Conservation (phyloP, 495 filamentous ascomycete species). For the Neurospora tetraspora region DNA sequence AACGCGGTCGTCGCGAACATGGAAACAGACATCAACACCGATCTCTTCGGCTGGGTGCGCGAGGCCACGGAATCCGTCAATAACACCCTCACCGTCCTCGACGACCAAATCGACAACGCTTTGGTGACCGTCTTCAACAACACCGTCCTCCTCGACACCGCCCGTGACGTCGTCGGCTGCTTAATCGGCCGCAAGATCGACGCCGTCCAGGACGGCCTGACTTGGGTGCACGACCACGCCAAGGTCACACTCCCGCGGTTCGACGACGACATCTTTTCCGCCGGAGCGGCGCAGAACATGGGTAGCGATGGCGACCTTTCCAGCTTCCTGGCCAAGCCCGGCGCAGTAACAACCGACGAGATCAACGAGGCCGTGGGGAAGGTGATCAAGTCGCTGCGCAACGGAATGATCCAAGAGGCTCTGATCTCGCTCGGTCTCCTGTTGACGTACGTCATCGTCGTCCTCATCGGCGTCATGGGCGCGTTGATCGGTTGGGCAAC, state of each 20-base stretch:
- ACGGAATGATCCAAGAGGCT: constrained; percentile 60
- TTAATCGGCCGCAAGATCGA: constrained; percentile 67
- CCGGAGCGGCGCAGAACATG: constrained; percentile 60
- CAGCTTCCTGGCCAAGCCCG: constrained; percentile 66
- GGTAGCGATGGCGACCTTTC: constrained; percentile 45
- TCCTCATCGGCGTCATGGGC: constrained; percentile 61
- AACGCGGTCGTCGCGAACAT: constrained; percentile 62
- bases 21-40: constrained; percentile 65
- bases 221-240: constrained; percentile 80
- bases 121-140: constrained; percentile 71
- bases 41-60: constrained; percentile 83
- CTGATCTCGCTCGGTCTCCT: constrained; percentile 65
- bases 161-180: constrained; percentile 65
- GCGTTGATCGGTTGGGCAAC: constrained; percentile 44
- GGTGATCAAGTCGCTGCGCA: constrained; percentile 52
- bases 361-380: constrained; percentile 64
- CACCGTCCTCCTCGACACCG: constrained; percentile 63
- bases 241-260: constrained; percentile 73
- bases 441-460: constrained; percentile 63
- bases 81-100: constrained; percentile 72
- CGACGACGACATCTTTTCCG: constrained; percentile 71
- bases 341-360: constrained; percentile 59
- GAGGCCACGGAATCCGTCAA: constrained; percentile 74
- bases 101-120: constrained; percentile 57
- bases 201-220: constrained; percentile 70